Evolutionary conservation across 1,284 basidiomycete species (phyloP).

Genomic region (Meira nashicola): DNA sequence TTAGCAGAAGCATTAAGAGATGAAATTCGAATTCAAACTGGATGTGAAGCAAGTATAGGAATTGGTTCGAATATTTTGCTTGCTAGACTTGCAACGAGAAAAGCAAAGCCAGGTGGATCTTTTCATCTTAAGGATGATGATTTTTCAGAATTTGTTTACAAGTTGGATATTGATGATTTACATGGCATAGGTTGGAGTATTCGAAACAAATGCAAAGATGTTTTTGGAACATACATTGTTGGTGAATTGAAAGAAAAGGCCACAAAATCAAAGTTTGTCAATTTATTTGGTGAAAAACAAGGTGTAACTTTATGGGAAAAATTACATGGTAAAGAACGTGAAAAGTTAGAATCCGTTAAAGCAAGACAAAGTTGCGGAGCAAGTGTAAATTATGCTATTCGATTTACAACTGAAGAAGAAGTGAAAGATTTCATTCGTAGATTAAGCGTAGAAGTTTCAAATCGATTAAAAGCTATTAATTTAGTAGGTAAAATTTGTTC

Average conservation of each 20-base stretch:
- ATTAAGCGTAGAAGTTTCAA: conserved; percentile 35
- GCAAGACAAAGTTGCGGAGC: conserved; percentile 32
- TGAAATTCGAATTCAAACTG: conserved; percentile 69
- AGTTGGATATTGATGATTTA: conserved; percentile 76
- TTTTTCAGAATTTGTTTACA: conserved; percentile 60
- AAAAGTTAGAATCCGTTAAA: conserved; percentile 63
- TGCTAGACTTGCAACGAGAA: conserved; percentile 81
- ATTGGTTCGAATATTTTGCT: conserved; percentile 86
- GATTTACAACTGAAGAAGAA: conserved; percentile 76
- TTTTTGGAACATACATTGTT: conserved; percentile 68
- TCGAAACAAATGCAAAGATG: conserved; percentile 58
- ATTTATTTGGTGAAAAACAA: conserved; percentile 72
- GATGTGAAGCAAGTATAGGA: conserved; percentile 77
- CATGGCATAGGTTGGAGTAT: conserved; percentile 73
- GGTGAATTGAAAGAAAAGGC: conserved; percentile 57
- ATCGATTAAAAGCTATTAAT: conserved; percentile 60
- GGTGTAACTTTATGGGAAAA: conserved; percentile 81
- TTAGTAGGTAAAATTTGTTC: conserved; percentile 70
- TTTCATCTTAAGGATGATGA: conserved; percentile 68
- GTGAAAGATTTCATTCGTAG: conserved; percentile 59
- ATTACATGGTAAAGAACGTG: conserved; percentile 74
- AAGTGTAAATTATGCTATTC: conserved; percentile 70
- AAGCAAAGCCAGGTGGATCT: conserved; percentile 81
- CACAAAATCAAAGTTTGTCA: conserved; percentile 38
- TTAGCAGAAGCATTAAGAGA: conserved; percentile 75